Conservation (phyloP, 345 rosid genomes). For the Eucalyptus regnans region DNA sequence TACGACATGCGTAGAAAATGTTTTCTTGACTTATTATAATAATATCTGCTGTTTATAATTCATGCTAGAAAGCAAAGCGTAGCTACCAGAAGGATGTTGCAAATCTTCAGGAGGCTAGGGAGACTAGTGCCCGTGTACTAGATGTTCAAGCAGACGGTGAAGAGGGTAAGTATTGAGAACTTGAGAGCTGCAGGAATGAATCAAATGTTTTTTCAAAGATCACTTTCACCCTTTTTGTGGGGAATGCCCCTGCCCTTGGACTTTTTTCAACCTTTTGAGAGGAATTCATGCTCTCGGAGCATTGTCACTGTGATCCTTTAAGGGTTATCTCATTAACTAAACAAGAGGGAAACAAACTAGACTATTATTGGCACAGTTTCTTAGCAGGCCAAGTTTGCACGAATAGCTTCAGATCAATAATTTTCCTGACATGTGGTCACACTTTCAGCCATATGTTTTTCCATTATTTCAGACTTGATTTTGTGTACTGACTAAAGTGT, state of each 20-base stretch:
- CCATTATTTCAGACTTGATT: neutral
- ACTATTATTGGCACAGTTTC: neutral
- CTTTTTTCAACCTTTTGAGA: neutral
- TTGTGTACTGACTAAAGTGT: neutral
- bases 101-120: constrained; percentile 46
- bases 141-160: constrained; percentile 35
- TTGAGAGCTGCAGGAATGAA: neutral
- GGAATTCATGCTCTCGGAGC: neutral
- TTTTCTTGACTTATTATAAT: neutral
- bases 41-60: neutral
- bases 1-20: neutral
- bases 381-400: neutral
- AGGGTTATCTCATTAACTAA: neutral
- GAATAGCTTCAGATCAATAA: neutral
- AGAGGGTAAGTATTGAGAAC: constrained; percentile 29
- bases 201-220: neutral
- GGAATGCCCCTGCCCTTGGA: neutral
- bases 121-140: constrained; percentile 25
- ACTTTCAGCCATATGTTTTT: neutral
- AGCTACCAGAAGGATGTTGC: constrained; percentile 91
- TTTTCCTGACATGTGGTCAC: neutral
- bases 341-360: neutral
- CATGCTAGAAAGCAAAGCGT: constrained; percentile 77
- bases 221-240: neutral
- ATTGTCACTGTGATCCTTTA: neutral